phyloP scores from a whole-genome alignment of 1,284 basidiomycete genomes.

The Ganoderma lucidum region DNA sequence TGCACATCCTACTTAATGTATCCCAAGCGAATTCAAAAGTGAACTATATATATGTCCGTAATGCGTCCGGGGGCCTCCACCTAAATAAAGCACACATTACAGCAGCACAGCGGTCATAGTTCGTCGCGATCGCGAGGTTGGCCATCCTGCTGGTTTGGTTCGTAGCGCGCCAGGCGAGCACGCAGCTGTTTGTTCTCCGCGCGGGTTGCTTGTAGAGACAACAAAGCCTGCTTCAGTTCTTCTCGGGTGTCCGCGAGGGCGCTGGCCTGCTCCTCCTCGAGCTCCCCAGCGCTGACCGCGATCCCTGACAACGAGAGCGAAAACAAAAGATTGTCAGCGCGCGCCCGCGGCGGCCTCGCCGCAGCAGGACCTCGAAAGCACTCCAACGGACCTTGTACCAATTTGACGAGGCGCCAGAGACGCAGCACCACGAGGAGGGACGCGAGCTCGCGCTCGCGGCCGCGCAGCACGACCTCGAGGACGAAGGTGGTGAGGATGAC shows the following conservation, averaged over 20 bases:
- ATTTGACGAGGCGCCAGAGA: slow-evolving; percentile 80
- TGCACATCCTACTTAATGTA: slow-evolving; percentile 18
- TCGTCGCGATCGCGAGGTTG: slow-evolving; percentile 16
- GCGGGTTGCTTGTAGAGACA: slow-evolving; percentile 41
- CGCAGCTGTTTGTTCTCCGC: slow-evolving; percentile 51
- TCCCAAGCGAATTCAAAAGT: slow-evolving; percentile 11
- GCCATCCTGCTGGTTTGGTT: slow-evolving; percentile 11
- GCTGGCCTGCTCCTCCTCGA: slow-evolving; percentile 61
- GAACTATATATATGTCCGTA: neutral
- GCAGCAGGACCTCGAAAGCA: neutral
- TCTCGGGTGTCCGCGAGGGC: slow-evolving; percentile 55
- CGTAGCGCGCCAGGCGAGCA: slow-evolving; percentile 40
- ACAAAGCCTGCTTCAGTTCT: slow-evolving; percentile 53
- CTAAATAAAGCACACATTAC: neutral
- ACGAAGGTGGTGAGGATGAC: slow-evolving; percentile 77
- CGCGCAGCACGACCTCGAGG: slow-evolving; percentile 72
- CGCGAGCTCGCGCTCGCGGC: slow-evolving; percentile 73
- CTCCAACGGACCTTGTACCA: slow-evolving; percentile 67
- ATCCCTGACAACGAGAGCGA: slow-evolving; percentile 54
- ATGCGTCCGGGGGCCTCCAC: neutral
- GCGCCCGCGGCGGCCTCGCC: neutral
- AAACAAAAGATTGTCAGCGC: neutral
- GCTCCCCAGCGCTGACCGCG: slow-evolving; percentile 76
- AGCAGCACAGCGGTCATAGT: neutral
- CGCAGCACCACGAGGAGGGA: slow-evolving; percentile 75